Percentiles rank a stretch among this genome's conserved stretches.
phyloP scores from a whole-genome alignment of 768 basidiomycete genomes.

The Collybia nuda region DNA sequence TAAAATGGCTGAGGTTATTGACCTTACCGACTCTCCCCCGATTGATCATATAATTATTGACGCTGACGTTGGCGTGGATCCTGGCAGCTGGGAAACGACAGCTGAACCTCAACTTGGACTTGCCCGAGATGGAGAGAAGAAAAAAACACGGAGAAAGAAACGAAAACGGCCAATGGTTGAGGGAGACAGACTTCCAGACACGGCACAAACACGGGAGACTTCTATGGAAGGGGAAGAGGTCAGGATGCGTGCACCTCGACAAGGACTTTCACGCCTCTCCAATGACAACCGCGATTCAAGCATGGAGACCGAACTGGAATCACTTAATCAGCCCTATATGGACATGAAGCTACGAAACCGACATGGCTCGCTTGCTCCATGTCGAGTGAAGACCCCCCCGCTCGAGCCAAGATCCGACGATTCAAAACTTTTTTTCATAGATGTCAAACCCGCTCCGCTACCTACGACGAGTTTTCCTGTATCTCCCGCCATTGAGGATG shows the following conservation, averaged over 20 bases:
- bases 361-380: conserved; percentile 2
- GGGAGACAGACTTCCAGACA: conserved; percentile 13
- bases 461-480: conserved; percentile 17
- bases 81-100: background rate
- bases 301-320: conserved; percentile 9
- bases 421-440: conserved; percentile 47
- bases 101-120: background rate
- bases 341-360: too few relatives aligned
- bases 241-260: background rate
- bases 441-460: conserved; percentile 39
- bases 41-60: background rate
- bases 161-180: conserved; percentile 22
- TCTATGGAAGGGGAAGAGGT: conserved; percentile 19
- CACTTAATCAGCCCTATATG: background rate
- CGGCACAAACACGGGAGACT: conserved; percentile 17
- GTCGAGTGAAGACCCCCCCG: conserved; percentile 15
- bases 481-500: conserved; percentile 5
- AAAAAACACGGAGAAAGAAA: conserved; percentile 21
- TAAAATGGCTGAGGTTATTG: conserved; percentile 27
- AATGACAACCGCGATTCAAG: background rate
- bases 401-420: conserved; percentile 6
- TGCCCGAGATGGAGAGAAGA: conserved; percentile 8
- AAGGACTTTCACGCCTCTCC: background rate
- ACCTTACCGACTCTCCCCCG: conserved; percentile 23
- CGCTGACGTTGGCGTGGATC: conserved; percentile 2